Evolutionary conservation across 2,329 filamentous ascomycete genomes (phyloP).

Genomic region (Fusarium concolor): DNA sequence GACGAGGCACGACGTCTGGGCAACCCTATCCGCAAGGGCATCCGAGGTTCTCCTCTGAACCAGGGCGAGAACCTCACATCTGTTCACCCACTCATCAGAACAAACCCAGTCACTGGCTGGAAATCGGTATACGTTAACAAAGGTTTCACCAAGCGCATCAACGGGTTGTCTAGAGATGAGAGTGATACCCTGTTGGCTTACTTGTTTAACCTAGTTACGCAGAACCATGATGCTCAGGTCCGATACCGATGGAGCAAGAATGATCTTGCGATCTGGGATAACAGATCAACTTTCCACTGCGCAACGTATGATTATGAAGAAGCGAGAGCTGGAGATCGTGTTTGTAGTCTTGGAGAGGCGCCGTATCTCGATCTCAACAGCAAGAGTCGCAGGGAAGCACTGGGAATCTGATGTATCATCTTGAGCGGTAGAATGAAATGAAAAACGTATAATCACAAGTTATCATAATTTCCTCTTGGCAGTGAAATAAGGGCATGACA

Average conservation of each 20-base stretch:
- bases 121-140: constrained; percentile 65
- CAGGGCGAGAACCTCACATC: constrained; percentile 63
- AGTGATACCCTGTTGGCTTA: constrained; percentile 63
- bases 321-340: constrained; percentile 56
- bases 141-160: constrained; percentile 66
- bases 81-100: constrained; percentile 66
- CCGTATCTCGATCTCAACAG: constrained; percentile 56
- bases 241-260: constrained; percentile 65
- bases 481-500: no score
- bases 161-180: constrained; percentile 65
- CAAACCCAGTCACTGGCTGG: constrained; percentile 71
- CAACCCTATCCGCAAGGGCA: constrained; percentile 56
- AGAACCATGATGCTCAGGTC: constrained; percentile 69
- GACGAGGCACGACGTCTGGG: constrained; percentile 62
- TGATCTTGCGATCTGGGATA: constrained; percentile 74
- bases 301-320: constrained; percentile 71
- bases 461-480: no score
- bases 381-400: constrained; percentile 54
- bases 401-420: constrained; percentile 31
- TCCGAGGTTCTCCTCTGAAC: constrained; percentile 68
- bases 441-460: not conserved
- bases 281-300: constrained; percentile 62
- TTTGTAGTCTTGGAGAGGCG: constrained; percentile 57
- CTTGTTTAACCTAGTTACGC: constrained; percentile 60
- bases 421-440: not conserved